Base-by-base conservation (phyloP, 164 flowering plant species). In the Sextonia rubra region DNA sequence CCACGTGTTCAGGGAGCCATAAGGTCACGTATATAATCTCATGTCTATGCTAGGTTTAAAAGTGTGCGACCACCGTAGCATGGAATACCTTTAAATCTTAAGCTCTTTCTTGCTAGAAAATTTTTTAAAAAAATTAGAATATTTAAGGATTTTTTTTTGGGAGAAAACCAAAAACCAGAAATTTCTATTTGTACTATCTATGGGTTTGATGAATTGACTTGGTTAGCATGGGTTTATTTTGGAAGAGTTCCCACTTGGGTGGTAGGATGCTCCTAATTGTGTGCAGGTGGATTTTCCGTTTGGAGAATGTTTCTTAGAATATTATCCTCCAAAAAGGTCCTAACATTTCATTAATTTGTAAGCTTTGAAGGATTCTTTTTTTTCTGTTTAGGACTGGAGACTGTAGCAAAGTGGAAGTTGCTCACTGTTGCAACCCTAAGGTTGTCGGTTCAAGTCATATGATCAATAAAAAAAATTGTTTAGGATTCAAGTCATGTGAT, bases 1-100 rank as follows among this genome's bases (percentile, higher is more conserved):
- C 88, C 87, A 12, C 90, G 85, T 23, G 87, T 94, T 77, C 91
- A 87, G 77, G 86, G 91, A 76, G 94, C 96, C 74, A 83, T 92
- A 82, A 89, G 98, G 98, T 91, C 37, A 22, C 60, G 15, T 5
- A 32, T 29, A n/a, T 47, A 27, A 7, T 68, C 24, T 17, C 30
- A 27, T 27, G 37, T 64, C 22, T 3, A 29, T 64, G 15, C 37
- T 18, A 64, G 12, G 44, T 18, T 26, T 14, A 64, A 64, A 17
- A 64, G 18, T 26, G 37, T 27, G 29, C 32, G 26, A 20, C 27
- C 22, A 56, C 60, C 60, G 15, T 56, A n/a, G 22, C 60, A 17
- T 56, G 60, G 23, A 56, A 17, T 56, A 4, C 23, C n/a, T 58
- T 58, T 18, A 18, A 18, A 18, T 58, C 60, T 56, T 56, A n/a